Conservation (phyloP, 495 filamentous ascomycete genomes). For the Lasiosphaeriaceae sp. region DNA sequence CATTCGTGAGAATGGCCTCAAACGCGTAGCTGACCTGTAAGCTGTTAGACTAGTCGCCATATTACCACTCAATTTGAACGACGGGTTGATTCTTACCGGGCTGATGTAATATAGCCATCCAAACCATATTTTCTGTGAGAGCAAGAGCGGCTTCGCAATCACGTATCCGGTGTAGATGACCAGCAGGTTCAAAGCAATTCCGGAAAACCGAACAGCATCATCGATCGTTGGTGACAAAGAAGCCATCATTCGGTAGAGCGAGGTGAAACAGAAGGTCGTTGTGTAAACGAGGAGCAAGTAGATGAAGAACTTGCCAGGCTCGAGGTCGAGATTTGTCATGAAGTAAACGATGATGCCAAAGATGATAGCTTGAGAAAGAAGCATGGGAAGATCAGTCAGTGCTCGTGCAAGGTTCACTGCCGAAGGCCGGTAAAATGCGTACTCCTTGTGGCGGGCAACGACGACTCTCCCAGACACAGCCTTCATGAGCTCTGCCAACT, state of each 20-base stretch:
- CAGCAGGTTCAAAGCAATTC: slow-evolving; percentile 65
- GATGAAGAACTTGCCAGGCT: slow-evolving; percentile 82
- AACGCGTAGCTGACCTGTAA: slow-evolving; percentile 60
- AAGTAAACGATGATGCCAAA: slow-evolving; percentile 79
- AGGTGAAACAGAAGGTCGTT: slow-evolving; percentile 54
- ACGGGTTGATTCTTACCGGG: too few species aligned
- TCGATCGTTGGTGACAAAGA: slow-evolving; percentile 61
- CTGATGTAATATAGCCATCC: slow-evolving; percentile 75
- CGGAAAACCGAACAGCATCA: slow-evolving; percentile 44
- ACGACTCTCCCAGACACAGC: slow-evolving; percentile 69
- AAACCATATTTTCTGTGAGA: slow-evolving; percentile 58
- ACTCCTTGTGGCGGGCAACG: slow-evolving; percentile 77
- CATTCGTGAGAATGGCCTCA: slow-evolving; percentile 64
- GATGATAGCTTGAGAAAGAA: slow-evolving; percentile 63
- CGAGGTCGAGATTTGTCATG: slow-evolving; percentile 63
- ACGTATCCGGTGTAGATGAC: slow-evolving; percentile 76
- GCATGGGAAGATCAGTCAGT: slow-evolving; percentile 69
- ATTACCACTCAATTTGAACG: too few species aligned
- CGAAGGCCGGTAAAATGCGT: slow-evolving; percentile 78
- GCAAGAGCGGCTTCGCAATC: slow-evolving; percentile 65
- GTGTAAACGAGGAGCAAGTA: slow-evolving; percentile 56
- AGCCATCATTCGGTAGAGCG: slow-evolving; percentile 74
- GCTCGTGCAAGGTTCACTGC: slow-evolving; percentile 76
- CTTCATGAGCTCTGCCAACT: slow-evolving; percentile 69
- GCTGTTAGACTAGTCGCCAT: too few species aligned